These are phyloP conservation scores for Sonneratia caseolaris DNA, from an alignment of 345 rosid genomes.

Conservation along the genomic window DNA sequence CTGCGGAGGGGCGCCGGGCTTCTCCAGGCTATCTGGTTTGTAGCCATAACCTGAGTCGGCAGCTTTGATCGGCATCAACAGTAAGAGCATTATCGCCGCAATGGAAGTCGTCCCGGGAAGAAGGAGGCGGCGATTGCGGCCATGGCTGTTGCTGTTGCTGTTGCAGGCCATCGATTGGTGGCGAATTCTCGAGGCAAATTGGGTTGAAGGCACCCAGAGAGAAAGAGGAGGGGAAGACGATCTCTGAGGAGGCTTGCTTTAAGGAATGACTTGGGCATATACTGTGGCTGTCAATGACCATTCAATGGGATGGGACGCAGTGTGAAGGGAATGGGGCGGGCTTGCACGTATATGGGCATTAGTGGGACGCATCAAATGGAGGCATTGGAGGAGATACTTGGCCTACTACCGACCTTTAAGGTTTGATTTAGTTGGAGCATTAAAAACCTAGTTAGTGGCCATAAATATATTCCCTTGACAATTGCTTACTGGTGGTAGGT, in stretches of 20 bases:
- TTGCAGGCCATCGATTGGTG: neutral
- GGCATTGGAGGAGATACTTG: neutral
- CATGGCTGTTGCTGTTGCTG: neutral
- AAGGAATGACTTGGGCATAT: no score
- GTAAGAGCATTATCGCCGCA: neutral
- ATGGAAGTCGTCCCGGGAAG: neutral
- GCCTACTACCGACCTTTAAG: no score
- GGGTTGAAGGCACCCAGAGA: neutral
- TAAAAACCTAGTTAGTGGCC: no score
- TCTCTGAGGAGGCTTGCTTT: neutral
- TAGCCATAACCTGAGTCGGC: neutral
- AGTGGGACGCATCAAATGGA: neutral
- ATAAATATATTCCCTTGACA: no score
- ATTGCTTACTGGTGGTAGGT: no score
- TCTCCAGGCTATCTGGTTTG: neutral
- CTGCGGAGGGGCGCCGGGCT: neutral
- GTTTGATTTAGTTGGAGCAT: no score
- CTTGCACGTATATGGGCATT: neutral
- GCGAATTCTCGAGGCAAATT: neutral
- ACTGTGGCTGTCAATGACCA: no score
- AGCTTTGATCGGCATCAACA: neutral
- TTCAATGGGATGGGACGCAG: neutral
- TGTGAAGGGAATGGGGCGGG: neutral
- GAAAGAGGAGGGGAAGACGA: neutral
- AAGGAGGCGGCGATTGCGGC: neutral